phyloP scores from a whole-genome alignment of 1,284 basidiomycete species.

The Hypsizygus ulmarius region DNA sequence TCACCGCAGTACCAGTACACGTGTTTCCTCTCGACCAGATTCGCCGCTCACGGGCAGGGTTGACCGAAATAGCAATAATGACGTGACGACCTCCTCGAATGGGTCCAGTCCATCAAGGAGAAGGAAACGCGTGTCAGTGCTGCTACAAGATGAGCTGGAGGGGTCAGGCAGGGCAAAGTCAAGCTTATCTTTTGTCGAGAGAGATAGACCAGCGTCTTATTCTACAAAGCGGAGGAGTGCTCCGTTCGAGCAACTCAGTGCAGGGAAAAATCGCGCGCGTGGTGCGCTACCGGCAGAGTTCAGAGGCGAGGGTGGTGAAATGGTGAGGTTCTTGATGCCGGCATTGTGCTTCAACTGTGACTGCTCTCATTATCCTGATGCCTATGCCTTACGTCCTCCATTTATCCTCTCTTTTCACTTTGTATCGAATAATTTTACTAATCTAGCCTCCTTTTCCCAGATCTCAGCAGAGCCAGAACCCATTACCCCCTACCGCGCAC shows the following conservation, averaged over 20 bases:
- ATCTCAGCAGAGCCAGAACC: slow-evolving; percentile 22
- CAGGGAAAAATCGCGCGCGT: slow-evolving; percentile 35
- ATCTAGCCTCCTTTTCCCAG: background rate
- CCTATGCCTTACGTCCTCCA: background rate
- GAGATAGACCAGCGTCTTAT: slow-evolving; percentile 13
- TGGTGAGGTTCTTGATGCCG: slow-evolving; percentile 32
- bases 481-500: slow-evolving; percentile 26
- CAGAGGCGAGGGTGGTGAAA: slow-evolving; percentile 41
- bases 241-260: slow-evolving; percentile 52
- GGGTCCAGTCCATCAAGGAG: slow-evolving; percentile 6
- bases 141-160: slow-evolving; percentile 1
- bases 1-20: background rate
- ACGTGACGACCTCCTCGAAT: slow-evolving; percentile 6
- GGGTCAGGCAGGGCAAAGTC: background rate
- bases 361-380: background rate
- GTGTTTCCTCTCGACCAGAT: slow-evolving; percentile 8
- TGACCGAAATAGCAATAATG: background rate
- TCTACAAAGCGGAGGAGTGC: slow-evolving; percentile 33
- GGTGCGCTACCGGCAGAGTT: slow-evolving; percentile 64
- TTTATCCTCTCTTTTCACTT: background rate
- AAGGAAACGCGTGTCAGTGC: slow-evolving; percentile 11
- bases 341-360: background rate
- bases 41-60: slow-evolving; percentile 5
- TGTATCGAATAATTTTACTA: background rate
- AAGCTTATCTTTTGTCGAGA: slow-evolving; percentile 19